Evolutionary conservation across 371 early-diverging fungal species (phyloP).

Genomic region (Rhizopus stolonifer): DNA sequence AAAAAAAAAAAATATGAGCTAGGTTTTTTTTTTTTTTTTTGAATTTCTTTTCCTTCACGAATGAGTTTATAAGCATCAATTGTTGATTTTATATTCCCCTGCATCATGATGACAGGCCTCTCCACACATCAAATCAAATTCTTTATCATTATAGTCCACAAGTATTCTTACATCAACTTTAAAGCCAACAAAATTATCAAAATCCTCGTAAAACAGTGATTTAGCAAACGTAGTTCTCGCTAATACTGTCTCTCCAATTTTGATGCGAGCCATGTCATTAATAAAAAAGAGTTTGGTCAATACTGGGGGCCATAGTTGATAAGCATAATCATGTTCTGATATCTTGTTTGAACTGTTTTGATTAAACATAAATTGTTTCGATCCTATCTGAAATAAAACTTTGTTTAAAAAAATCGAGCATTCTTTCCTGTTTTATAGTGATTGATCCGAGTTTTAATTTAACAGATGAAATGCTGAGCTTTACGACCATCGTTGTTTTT

Average conservation of each 20-base stretch:
- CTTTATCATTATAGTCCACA: slow-evolving; percentile 1
- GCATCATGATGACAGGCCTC: slow-evolving; percentile 1
- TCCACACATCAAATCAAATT: slow-evolving; percentile 7
- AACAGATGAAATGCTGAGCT: neutral
- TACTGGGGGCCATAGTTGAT: slow-evolving; percentile 5
- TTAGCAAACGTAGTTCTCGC: neutral
- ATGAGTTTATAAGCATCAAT: slow-evolving; percentile 6
- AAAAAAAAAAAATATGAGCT: neutral
- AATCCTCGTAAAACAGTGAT: neutral
- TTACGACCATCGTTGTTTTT: neutral
- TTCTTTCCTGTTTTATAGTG: slow-evolving; percentile 1
- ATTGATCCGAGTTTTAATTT: neutral
- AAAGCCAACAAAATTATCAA: slow-evolving; percentile 5
- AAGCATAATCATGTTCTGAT: slow-evolving; percentile 3
- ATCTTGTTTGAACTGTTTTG: slow-evolving; percentile 3
- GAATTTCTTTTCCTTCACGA: slow-evolving; percentile 7
- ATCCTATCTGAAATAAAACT: neutral
- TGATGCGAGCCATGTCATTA: slow-evolving; percentile 6
- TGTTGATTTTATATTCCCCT: slow-evolving; percentile 1
- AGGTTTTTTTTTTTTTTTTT: slow-evolving; percentile 2
- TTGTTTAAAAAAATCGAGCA: neutral
- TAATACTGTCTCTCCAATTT: slow-evolving; percentile 8
- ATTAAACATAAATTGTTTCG: slow-evolving; percentile 3
- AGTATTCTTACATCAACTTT: slow-evolving; percentile 7
- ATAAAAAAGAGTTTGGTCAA: slow-evolving; percentile 5